These are phyloP conservation scores for Butyriboletus loyo DNA, from an alignment of 768 basidiomycete genomes.

Conservation along the genomic window DNA sequence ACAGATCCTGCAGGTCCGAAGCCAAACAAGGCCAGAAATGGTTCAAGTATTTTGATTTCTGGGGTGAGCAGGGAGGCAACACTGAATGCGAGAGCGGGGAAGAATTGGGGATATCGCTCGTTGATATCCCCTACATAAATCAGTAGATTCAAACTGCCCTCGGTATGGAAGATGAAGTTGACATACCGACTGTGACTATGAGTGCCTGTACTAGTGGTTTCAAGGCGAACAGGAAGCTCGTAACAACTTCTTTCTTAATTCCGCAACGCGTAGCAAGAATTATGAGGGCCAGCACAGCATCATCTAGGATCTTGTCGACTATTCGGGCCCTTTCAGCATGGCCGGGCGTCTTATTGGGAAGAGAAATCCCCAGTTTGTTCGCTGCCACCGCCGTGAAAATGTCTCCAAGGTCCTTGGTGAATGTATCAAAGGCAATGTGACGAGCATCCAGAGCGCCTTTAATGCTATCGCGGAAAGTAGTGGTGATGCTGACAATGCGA, in stretches of 20 bases:
- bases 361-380: background rate
- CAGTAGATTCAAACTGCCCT: background rate
- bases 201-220: slow-evolving; percentile 6
- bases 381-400: slow-evolving; percentile 2
- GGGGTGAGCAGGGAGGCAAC: slow-evolving; percentile 7
- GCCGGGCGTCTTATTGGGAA: background rate
- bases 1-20: slow-evolving; percentile 14
- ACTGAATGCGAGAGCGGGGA: slow-evolving; percentile 1
- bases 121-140: slow-evolving; percentile 9
- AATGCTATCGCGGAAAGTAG: slow-evolving; percentile 11
- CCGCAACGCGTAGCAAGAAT: background rate
- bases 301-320: slow-evolving; percentile 7
- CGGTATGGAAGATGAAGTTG: background rate
- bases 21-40: slow-evolving; percentile 9
- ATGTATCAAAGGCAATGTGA: background rate
- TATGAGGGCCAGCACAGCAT: background rate
- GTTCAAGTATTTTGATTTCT: slow-evolving; percentile 12
- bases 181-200: slow-evolving; percentile 10
- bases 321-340: slow-evolving; percentile 2
- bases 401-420: slow-evolving; percentile 10
- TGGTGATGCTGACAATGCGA: slow-evolving; percentile 9
- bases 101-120: slow-evolving; percentile 5
- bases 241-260: slow-evolving; percentile 3
- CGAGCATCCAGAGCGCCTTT: slow-evolving; percentile 5
- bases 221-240: background rate